Base-by-base conservation (phyloP, 1,284 basidiomycete species). In the Ganoderma boninense region DNA sequence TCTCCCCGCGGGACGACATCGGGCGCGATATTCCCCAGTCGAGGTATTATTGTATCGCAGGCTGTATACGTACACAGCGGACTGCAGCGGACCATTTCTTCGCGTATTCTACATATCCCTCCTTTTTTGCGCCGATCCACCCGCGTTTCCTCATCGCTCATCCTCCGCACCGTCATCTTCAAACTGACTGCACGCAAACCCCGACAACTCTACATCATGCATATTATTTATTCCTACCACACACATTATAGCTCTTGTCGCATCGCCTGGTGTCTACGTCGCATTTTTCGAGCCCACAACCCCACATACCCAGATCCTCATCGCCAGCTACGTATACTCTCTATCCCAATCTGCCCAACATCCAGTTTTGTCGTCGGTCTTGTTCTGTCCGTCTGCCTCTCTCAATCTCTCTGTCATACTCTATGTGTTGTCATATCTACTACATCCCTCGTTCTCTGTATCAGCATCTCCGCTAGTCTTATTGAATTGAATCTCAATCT, bases 361-460 rank as follows among this genome's bases (percentile, higher is more conserved):
- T 66, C 68, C 32, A 10, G 26, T 49, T 29, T 64, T 68, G 26
- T 57, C 54, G 52, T 56, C 26, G 35, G 20, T 54, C 18, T 62
- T 35, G 32, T 62, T 56, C 67, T 64, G n/a, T 62, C 59, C 62
- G 35, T 52, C 38, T 56, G 54, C 43, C 18, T 35, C 52, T 35
- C 18, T 44, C 52, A 62, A 20, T 62, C 42, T 69, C 14, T 64
- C 62, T 63, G 42, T 29, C 23, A 26, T 54, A 60, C 26, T 56
- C 38, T 38, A 29, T 62, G 67, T 71, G 70, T 71, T 70, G 70
- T 71, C 72, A 66, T 71, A 69, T 69, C 66, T 71, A 72, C 62
- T 59, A 64, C 43, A 29, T 29, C 54, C 66, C 65, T 66, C 69
- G 67, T n/a, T 68, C 68, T 69, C 46, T 71, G 70, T 73, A 71